Base-by-base conservation (phyloP, 331 rosid species). In the Malus hybrid region DNA sequence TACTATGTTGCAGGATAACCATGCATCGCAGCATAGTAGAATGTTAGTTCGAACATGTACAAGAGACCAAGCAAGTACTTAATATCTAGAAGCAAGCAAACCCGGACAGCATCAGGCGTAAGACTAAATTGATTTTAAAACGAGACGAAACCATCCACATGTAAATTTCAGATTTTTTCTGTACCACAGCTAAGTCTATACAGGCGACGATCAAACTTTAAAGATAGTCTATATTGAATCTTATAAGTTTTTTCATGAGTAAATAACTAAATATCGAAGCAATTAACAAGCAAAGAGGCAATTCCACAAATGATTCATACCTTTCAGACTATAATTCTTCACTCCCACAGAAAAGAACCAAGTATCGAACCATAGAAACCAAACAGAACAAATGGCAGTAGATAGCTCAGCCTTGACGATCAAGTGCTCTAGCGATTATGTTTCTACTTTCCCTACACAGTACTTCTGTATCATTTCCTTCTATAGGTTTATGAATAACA, bases 401-500 rank as follows among this genome's bases (percentile, higher is more conserved):
- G 33, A 74, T 50, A 76, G 77, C 72, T 89, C 87, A 86, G 80
- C 81, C 80, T 55, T 84, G 87, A 75, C 7, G 9, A 46, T 67
- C 69, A 75, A 93, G 84, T 39, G 67, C 91, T 65, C 79, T 84
- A 39, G 83, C 90, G 1, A 91, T 92, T 77, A 79, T 56, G 29
- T 85, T 86, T 75, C 95, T 88, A 86, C 96, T 90, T 85, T 86
- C 90, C 33, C 83, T 81, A 79, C 93, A 83, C 78, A 94, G 77
- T 72, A 73, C 64, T 61, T 79, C 80, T 66, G 93, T n/a, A 81
- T 90, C 86, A 62, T 48, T 84, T 84, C 97, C 99, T 42, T 72
- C 69, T 34, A 94, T 54, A 44, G 96, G 87, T 79, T 89, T 86
- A 79, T 90, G 97, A 68, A 94, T 86, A 76, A 94, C 81, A 73